phyloP scores from a whole-genome alignment of 768 basidiomycete genomes.

The Boletus rubropictus region DNA sequence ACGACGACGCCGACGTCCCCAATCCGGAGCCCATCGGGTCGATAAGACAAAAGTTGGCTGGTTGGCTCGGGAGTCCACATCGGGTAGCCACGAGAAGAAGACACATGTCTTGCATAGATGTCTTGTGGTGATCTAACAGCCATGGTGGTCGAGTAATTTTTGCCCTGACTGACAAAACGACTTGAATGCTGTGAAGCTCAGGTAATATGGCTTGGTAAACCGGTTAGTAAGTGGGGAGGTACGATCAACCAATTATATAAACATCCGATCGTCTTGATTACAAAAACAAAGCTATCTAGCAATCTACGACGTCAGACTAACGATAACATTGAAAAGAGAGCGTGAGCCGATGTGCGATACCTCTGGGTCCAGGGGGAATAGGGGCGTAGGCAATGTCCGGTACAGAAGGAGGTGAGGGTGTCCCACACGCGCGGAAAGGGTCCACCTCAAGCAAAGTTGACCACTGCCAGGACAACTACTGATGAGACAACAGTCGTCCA shows the following conservation, averaged over 20 bases:
- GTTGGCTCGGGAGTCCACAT: constrained; percentile 34
- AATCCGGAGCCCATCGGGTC: constrained; percentile 29
- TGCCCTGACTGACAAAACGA: neutral
- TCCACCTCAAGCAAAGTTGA: constrained; percentile 6
- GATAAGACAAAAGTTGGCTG: constrained; percentile 22
- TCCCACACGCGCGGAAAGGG: neutral
- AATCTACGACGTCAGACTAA: too few relatives aligned
- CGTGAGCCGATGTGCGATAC: neutral
- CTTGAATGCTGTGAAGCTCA: constrained; percentile 12
- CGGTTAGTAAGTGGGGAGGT: constrained; percentile 6
- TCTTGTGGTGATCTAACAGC: constrained; percentile 23
- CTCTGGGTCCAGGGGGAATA: neutral
- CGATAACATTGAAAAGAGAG: neutral
- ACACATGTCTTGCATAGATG: constrained; percentile 22
- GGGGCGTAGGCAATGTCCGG: neutral
- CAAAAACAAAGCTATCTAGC: constrained; percentile 14
- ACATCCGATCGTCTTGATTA: neutral
- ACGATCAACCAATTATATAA: constrained; percentile 3
- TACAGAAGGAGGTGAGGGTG: neutral
- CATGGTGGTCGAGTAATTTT: constrained; percentile 10
- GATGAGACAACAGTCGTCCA: constrained; percentile 9
- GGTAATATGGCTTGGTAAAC: constrained; percentile 5
- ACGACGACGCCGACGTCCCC: constrained; percentile 38
- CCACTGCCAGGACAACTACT: constrained; percentile 1
- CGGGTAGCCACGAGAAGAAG: constrained; percentile 30